Evolutionary conservation across 2,329 filamentous ascomycete species (phyloP).

Genomic region (Ramularia endophylla): DNA sequence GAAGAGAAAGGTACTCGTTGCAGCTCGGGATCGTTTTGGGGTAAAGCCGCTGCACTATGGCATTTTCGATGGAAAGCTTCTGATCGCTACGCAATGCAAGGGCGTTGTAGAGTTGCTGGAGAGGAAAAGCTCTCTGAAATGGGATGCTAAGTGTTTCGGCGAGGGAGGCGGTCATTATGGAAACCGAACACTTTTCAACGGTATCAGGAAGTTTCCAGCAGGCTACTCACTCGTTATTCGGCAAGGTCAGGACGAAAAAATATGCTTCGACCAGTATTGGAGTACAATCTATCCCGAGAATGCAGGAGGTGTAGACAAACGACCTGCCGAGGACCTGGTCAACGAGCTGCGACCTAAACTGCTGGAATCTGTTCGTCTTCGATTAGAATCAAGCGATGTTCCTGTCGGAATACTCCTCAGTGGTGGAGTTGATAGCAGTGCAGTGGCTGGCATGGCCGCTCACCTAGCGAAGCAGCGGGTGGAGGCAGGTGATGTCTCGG

Average conservation of each 20-base stretch:
- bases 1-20: constrained; percentile 38
- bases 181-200: constrained; percentile 46
- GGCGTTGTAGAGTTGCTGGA: constrained; percentile 36
- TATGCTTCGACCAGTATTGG: constrained; percentile 42
- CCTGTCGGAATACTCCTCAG: constrained; percentile 52
- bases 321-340: constrained; percentile 48
- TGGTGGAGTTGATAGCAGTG: constrained; percentile 54
- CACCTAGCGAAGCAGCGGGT: constrained; percentile 46
- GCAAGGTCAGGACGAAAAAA: constrained; percentile 38
- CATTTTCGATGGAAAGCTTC: constrained; percentile 35
- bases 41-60: constrained; percentile 46
- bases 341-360: constrained; percentile 44
- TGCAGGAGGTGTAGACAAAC: constrained; percentile 32
- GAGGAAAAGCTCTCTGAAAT: constrained; percentile 20
- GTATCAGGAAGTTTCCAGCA: constrained; percentile 34
- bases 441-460: constrained; percentile 51
- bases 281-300: constrained; percentile 50
- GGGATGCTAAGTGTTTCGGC: constrained; percentile 45
- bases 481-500: constrained; percentile 41
- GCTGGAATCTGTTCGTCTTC: constrained; percentile 47
- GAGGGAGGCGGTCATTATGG: constrained; percentile 42
- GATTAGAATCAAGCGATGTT: constrained; percentile 50
- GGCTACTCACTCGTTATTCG: constrained; percentile 27
- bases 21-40: constrained; percentile 50
- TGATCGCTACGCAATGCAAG: constrained; percentile 51